Evolutionary conservation across 352 stramenopile genomes (phyloP), one percentile per base, ranked within the genome.

Genomic region (Phytophthora pinifolia): DNA sequence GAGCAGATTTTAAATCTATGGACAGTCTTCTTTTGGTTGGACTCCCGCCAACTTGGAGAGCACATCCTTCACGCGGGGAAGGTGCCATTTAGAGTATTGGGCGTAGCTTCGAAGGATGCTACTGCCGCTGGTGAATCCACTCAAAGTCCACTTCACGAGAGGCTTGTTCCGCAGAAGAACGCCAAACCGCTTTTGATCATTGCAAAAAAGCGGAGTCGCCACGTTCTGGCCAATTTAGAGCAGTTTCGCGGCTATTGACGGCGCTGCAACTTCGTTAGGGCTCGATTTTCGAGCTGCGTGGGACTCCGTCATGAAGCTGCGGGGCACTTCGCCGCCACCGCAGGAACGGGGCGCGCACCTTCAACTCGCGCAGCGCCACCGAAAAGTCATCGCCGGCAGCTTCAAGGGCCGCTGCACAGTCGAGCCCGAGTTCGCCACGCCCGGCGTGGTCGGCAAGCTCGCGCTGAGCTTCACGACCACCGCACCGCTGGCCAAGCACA

Each of bases 281-380:
- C 55, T 63, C 39, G 55, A 59, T 59, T 64, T 64, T 59, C 47
- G 22, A 50, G 17, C 18, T 22, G 10, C 34, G 54, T 63, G 34
- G 25, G 47, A 63, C 47, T 59, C 47, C 13, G 13, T 27, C 46
- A 67, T 67, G 59, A 59, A 63, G 53, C 59, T 46, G 59, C 45
- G 38, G 39, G 43, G 20, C 36, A 20, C 29, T 51, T 59, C 50
- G 35, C 43, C 58, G 13, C 18, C 31, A 2, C n/a, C 30, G 20
- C 30, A 78, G 37, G 79, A 73, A 46, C 76, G 73, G n/a, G 74
- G 72, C 8, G 80, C 70, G 9, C 54, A 88, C 14, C 61, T 89
- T 47, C 75, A 82, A 45, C 80, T 91, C 25, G 79, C 80, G n/a
- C 78, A 88, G 57, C 80, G 80, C 15, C 83, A 89, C 56, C 60